These are phyloP conservation scores for Ceratobasidium sp. DNA, from an alignment of 1,284 basidiomycete species.

Conservation along the genomic window DNA sequence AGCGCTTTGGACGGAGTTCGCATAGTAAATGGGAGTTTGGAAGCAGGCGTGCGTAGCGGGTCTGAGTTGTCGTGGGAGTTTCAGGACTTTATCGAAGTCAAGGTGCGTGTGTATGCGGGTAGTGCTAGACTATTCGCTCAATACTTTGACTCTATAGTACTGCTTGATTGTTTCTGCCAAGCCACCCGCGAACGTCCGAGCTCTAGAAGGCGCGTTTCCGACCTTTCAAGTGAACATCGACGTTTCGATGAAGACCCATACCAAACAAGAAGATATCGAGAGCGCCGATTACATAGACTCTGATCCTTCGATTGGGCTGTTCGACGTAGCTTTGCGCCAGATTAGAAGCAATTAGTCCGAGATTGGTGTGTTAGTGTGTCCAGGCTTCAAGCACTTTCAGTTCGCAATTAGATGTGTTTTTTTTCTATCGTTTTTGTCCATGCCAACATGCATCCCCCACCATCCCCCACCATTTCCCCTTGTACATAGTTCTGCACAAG, in stretches of 20 bases:
- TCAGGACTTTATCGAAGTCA: constrained; percentile 34
- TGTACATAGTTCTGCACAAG: background rate
- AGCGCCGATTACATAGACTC: constrained; percentile 15
- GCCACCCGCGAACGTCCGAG: constrained; percentile 28
- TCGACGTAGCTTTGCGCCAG: background rate
- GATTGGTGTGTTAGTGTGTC: too few relatives aligned
- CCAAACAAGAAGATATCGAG: background rate
- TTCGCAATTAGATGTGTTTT: too few relatives aligned
- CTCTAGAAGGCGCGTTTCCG: constrained; percentile 32
- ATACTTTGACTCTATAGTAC: constrained; percentile 8
- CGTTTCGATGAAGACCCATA: constrained; percentile 35
- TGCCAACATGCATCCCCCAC: too few relatives aligned
- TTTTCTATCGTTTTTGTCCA: too few relatives aligned
- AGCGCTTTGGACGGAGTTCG: constrained; percentile 28
- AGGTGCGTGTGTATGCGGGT: constrained; percentile 11
- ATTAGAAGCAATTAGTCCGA: background rate
- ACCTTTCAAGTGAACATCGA: constrained; percentile 21
- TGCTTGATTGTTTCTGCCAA: constrained; percentile 23
- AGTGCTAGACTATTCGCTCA: background rate
- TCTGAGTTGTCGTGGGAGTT: constrained; percentile 38
- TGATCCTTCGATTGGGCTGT: constrained; percentile 31
- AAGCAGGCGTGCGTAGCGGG: constrained; percentile 17
- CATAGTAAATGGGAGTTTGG: constrained; percentile 29
- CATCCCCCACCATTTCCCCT: too few relatives aligned
- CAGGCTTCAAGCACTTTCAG: too few relatives aligned